Evolutionary conservation across 2,329 filamentous ascomycete species (phyloP), one percentile per base, ranked within the genome.

Genomic region (Cryphonectria nitschkei): DNA sequence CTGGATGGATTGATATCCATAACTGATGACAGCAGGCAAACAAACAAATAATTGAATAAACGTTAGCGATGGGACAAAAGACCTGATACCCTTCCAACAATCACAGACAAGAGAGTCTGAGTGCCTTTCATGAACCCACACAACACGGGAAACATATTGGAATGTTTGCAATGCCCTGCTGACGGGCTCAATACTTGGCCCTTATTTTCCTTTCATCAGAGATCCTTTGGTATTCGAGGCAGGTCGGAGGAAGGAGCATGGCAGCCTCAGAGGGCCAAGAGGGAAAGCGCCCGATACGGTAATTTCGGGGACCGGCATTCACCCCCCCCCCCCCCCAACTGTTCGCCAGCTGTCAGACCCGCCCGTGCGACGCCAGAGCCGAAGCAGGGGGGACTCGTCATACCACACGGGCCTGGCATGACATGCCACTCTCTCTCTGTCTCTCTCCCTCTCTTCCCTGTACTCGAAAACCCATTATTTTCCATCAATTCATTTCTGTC

Each of bases 341-440:
- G 65, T 52, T 52, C 37, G 52, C 65, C 65, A 67, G 65, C 34
- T 43, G 65, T n/a, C 65, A 67, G 52, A 41, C 34, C 26, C 34
- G 29, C 13, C 56, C 65, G 3, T 56, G 54, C 26, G 54, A 58
- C 19, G 54, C 54, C 54, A 29, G 54, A 58, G 29, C 1, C 26
- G 8, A 46, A n/a, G 46, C 22, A 19, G 22, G 46, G 46, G 52
- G 52, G 9, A 29, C 60, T 62, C 34, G 37, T 54, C 43, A 56
- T 50, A 14, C 32, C 46, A 29, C 9, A 13, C 37, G 52, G 52
- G 29, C 65, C 14, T 68, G 56, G 26, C 65, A 22, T 58, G 50
- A 67, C n/a, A 9, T 41, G 9, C 9, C 32, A 22, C 37, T 39
- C 37, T 26, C 32, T 22, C 26, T 26, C 26, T 26, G 26, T 39